Base-by-base conservation (phyloP, 2,329 filamentous ascomycete genomes). In the Colletotrichum sp. region DNA sequence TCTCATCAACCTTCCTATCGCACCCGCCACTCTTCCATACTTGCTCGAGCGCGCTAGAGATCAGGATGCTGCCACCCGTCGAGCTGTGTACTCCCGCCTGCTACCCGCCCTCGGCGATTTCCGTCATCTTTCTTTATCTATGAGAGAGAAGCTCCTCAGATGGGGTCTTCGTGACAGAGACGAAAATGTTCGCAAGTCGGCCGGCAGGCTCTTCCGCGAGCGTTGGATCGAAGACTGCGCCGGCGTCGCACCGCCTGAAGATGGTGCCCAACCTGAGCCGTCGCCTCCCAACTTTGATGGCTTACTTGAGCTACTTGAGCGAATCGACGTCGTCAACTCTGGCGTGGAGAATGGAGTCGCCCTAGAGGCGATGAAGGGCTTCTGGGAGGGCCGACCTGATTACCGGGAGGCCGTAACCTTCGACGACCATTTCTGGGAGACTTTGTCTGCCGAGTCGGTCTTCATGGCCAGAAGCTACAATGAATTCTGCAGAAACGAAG, bases 141-240 rank as follows among this genome's bases (percentile, higher is more conserved):
- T 99, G 93, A 91, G 97, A 82, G 97, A 99, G 85, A 99, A 99
- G 85, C 89, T 99, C 36, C 90, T 99, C 32, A 92, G 97, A 52
- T 99, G 97, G 97, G 97, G 97, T 67, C 88, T 99, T 55, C 93
- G 96, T 52, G 97, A 99, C 83, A 92, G 97, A 84, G 97, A 99
- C 79, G 96, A 99, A 79, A 95, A 94, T 79, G 97, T 99, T 15
- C 93, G 96, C 69, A 98, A 98, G 83, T 96, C 96, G 10, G 95
- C 97, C 5, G 95, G 95, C 9, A 93, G 95, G 62, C 89, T 99
- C 8, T 99, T 99, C 86, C 93, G 94, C 77, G 96, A 98, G 82
- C 92, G 95, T n/a, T 99, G 97, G 97, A 96, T 99, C 77, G 96
- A 99, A 82, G 95, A 99, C 81, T 98, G 96, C 80, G 96, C 95